A percentile compares a stretch with the other conserved stretches of the same genome.
These are phyloP conservation scores for Plasmodium malariae DNA, from an alignment of 169 alveolate genomes.

Conservation along the genomic window DNA sequence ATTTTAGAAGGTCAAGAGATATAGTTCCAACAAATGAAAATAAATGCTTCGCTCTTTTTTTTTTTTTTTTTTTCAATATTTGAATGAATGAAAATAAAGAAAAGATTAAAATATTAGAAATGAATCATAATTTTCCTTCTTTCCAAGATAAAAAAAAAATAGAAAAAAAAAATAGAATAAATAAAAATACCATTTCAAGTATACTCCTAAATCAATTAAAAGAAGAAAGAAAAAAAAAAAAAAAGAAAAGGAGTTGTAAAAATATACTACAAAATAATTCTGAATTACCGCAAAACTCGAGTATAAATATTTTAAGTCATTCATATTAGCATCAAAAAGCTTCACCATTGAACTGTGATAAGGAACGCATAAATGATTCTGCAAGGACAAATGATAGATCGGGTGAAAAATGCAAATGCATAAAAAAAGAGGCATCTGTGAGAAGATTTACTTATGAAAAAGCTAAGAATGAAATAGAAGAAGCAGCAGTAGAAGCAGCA, in stretches of 20 bases:
- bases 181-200: neutral
- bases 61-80: neutral
- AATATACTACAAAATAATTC: neutral
- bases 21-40: neutral
- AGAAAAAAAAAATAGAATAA: neutral
- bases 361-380: neutral
- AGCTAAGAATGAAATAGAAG: neutral
- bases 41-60: neutral
- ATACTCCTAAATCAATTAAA: neutral
- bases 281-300: neutral
- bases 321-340: neutral
- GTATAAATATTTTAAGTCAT: neutral
- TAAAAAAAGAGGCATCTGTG: neutral
- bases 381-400: neutral
- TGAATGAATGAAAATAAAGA: neutral
- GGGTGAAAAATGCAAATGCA: neutral
- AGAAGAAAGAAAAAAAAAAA: neutral
- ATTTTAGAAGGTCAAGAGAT: neutral
- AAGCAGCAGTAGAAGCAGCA: too few species aligned
- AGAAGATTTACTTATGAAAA: neutral
- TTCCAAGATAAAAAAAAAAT: neutral
- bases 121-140: neutral
- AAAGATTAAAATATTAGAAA: neutral
- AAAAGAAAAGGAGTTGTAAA: neutral
- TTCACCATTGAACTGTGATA: neutral